phyloP scores from a whole-genome alignment of 352 stramenopile species.

The Globisporangium splendens region DNA sequence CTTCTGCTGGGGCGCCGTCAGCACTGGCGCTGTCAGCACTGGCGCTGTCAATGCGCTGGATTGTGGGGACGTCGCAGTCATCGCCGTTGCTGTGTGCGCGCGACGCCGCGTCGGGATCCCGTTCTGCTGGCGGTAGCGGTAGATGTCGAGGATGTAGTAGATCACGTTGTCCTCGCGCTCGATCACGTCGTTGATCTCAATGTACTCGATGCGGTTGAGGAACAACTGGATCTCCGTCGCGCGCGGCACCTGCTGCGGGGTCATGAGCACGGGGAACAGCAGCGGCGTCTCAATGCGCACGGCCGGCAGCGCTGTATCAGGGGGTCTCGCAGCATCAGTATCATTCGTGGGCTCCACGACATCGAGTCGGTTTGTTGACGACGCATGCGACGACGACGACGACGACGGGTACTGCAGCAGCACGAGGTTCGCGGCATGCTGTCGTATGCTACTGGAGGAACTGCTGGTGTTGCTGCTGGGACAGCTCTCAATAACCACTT shows the following conservation, averaged over 20 bases:
- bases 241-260: constrained; percentile 47
- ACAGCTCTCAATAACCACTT: not conserved
- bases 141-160: constrained; percentile 64
- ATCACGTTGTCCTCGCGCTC: constrained; percentile 41
- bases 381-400: not conserved
- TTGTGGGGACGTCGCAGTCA: constrained; percentile 9
- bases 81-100: not conserved
- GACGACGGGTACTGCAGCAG: constrained; percentile 9
- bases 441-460: not conserved
- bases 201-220: constrained; percentile 53
- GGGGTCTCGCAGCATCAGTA: too few relatives aligned
- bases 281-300: constrained; percentile 30
- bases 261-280: constrained; percentile 40
- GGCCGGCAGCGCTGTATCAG: constrained; percentile 12
- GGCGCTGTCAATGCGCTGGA: constrained; percentile 9
- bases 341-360: constrained; percentile 8
- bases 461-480: not conserved
- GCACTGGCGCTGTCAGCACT: not conserved
- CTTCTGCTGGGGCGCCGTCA: constrained; percentile 7
- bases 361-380: not conserved
- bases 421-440: constrained; percentile 1
- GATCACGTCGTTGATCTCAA: constrained; percentile 49
- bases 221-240: constrained; percentile 54
- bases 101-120: constrained; percentile 31
- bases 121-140: constrained; percentile 52